A percentile compares a stretch with the other conserved stretches of the same genome.
phyloP scores from a whole-genome alignment of 495 filamentous ascomycete genomes.

The Massariosphaeria phaeospora region DNA sequence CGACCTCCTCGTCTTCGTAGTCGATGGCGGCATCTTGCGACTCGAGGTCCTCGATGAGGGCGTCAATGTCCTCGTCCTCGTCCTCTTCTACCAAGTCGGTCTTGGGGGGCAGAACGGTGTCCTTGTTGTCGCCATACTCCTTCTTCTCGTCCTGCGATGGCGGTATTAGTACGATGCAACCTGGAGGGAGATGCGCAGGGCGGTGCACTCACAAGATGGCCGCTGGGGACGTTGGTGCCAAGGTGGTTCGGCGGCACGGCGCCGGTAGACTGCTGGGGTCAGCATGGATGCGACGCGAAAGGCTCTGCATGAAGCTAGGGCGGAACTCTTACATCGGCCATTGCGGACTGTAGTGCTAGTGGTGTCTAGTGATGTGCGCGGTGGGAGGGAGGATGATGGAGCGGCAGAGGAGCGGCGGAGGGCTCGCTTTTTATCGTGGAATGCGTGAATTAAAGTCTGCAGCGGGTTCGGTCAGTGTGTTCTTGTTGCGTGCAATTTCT shows the following conservation, averaged over 20 bases:
- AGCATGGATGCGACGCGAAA: not conserved
- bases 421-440: not conserved
- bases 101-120: slow-evolving; percentile 34
- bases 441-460: slow-evolving; percentile 10
- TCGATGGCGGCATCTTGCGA: slow-evolving; percentile 65
- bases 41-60: slow-evolving; percentile 77
- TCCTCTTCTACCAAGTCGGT: slow-evolving; percentile 58
- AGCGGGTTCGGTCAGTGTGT: slow-evolving; percentile 3
- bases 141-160: slow-evolving; percentile 34
- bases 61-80: slow-evolving; percentile 70
- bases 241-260: slow-evolving; percentile 30
- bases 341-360: not conserved
- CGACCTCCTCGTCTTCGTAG: slow-evolving; percentile 52
- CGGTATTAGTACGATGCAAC: not conserved
- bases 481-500: slow-evolving; percentile 22
- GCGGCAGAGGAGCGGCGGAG: not conserved
- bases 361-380: slow-evolving; percentile 12
- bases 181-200: not conserved
- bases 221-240: slow-evolving; percentile 27
- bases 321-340: slow-evolving; percentile 29
- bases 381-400: not conserved
- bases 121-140: slow-evolving; percentile 26
- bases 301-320: not conserved
- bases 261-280: slow-evolving; percentile 22
- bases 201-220: slow-evolving; percentile 20